phyloP scores from a whole-genome alignment of 75 land plant species.

The Pseudotsuga menziesii region DNA sequence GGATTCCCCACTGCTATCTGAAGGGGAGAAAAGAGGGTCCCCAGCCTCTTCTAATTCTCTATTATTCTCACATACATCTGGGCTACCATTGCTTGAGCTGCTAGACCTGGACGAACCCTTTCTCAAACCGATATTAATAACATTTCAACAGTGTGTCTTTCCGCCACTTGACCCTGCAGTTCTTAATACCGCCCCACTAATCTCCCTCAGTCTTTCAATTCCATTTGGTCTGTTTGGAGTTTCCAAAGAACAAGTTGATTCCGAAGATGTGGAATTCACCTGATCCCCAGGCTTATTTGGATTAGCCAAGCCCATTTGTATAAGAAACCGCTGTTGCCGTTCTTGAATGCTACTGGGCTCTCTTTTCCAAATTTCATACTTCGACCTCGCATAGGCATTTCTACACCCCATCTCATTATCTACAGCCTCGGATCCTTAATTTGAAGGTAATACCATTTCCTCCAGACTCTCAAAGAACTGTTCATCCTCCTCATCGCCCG shows the following conservation, averaged over 20 bases:
- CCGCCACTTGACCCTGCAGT: background rate
- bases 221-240: background rate
- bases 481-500: slow-evolving; percentile 28
- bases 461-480: slow-evolving; percentile 53
- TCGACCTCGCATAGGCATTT: slow-evolving; percentile 9
- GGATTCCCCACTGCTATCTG: slow-evolving; percentile 15
- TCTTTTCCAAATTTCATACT: background rate
- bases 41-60: background rate
- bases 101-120: slow-evolving; percentile 16
- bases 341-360: too few relatives aligned
- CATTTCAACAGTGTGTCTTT: background rate
- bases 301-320: too few relatives aligned
- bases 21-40: background rate
- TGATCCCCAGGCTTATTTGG: too few relatives aligned
- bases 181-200: slow-evolving; percentile 37
- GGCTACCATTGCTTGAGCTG: slow-evolving; percentile 10
- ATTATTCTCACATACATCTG: background rate
- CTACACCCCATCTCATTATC: background rate
- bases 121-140: slow-evolving; percentile 17
- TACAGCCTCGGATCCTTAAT: slow-evolving; percentile 16
- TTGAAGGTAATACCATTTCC: slow-evolving; percentile 31
- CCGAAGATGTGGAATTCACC: background rate
- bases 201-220: slow-evolving; percentile 25
- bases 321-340: too few relatives aligned
- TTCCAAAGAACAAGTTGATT: background rate